Base-by-base conservation (phyloP, 106 monocot species). In the Phalaenopsis aphrodite region DNA sequence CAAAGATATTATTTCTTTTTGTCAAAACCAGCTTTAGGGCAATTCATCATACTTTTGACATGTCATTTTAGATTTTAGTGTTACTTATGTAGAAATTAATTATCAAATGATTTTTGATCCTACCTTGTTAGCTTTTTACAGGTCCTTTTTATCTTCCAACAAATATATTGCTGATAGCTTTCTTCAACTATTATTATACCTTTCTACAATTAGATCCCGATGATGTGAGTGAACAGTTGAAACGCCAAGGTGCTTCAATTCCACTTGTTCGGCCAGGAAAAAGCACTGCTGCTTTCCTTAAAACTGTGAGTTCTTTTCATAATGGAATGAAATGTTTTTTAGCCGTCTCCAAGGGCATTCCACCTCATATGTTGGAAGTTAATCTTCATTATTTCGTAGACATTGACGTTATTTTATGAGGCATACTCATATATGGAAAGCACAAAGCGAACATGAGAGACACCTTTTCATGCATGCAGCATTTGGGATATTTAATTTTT, bases 191-290 rank as follows among this genome's bases (percentile, higher is more conserved):
- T 75, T 95, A 95, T 76, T 99, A 99, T 77, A 99, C 99, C 39
- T 99, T 99, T 82, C 93, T 99, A 80, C 95, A 99, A 86, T 81
- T 99, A 84, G 99, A 99, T 85, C 99, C 99, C 78, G 93, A 95
- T 80, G 99, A 99, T 91, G 89, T 99, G 37, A 99, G 99, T 39
- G 95, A 99, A 79, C 95, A 99, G 79, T 86, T 99, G 82, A 99
- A 99, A 85, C 92, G 99, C 21, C 93, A 91, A 81, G 99, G 99
- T 55, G 99, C 99, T 87, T 99, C 99, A 56, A 99, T 99, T 43
- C 99, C 99, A 15, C 90, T 95, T 67, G 99, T 99, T 46, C 80
- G 99, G 48, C 99, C 95, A 36, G 99, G 95, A 75, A 95, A 99
- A 84, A 95, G 91, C 84, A 99, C 99, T 37, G 95, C 99, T 73